phyloP scores from a whole-genome alignment of 2,329 filamentous ascomycete species.

The Mollisiaceae sp. region DNA sequence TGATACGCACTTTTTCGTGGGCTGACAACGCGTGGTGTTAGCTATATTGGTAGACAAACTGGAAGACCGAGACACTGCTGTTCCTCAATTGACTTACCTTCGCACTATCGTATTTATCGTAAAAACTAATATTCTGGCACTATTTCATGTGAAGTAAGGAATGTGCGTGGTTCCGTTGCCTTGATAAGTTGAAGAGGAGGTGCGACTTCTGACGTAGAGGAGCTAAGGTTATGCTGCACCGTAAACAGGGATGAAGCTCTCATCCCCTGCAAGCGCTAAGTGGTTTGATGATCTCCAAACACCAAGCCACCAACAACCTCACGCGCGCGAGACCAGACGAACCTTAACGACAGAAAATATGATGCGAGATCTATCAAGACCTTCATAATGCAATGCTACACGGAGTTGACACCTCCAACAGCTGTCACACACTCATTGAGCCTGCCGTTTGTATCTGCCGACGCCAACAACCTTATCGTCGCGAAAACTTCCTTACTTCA shows the following conservation, averaged over 20 bases:
- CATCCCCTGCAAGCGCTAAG: constrained; percentile 1
- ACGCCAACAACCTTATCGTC: constrained; percentile 84
- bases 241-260: not conserved
- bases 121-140: not conserved
- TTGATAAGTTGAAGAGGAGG: constrained; percentile 13
- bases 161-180: constrained; percentile 12
- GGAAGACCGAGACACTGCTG: not conserved
- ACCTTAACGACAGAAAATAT: constrained; percentile 16
- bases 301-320: not conserved
- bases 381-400: constrained; percentile 89
- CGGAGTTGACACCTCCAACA: constrained; percentile 91
- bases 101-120: not conserved
- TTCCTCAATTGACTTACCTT: not conserved
- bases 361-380: constrained; percentile 23
- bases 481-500: constrained; percentile 93
- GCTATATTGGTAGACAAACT: constrained; percentile 3
- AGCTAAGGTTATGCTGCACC: constrained; percentile 9
- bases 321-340: not conserved
- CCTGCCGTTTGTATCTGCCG: constrained; percentile 76
- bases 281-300: not conserved
- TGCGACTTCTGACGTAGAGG: constrained; percentile 20
- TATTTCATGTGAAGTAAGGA: constrained; percentile 2
- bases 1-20: constrained; percentile 17
- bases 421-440: constrained; percentile 88
- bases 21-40: constrained; percentile 21